phyloP scores from a whole-genome alignment of 495 filamentous ascomycete genomes.

The Penicillium ochrochloron region DNA sequence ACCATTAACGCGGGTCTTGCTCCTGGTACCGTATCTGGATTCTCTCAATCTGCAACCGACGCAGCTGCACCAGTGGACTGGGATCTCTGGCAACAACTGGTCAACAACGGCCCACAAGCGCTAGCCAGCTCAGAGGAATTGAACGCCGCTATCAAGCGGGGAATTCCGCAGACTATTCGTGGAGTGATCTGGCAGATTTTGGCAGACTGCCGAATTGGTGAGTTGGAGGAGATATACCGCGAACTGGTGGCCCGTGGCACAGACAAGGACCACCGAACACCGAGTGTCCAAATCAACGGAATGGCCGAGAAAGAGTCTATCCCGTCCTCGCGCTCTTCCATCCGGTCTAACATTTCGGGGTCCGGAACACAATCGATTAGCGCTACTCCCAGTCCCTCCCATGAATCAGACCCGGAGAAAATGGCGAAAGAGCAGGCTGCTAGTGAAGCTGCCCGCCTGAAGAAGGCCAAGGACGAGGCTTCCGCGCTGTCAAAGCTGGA shows the following conservation, averaged over 20 bases:
- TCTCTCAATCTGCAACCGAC: constrained; percentile 69
- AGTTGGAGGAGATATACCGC: constrained; percentile 84
- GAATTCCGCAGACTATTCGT: constrained; percentile 91
- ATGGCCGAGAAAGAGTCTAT: constrained; percentile 63
- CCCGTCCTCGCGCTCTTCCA: constrained; percentile 76
- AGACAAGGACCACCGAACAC: constrained; percentile 62
- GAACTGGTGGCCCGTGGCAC: constrained; percentile 82
- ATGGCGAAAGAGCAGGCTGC: constrained; percentile 68
- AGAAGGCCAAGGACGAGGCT: constrained; percentile 76
- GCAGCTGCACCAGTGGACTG: constrained; percentile 78
- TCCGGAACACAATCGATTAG: constrained; percentile 64
- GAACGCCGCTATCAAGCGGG: constrained; percentile 86
- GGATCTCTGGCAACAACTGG: constrained; percentile 96
- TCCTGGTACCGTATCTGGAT: constrained; percentile 81
- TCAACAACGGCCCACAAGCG: constrained; percentile 88
- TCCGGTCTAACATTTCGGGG: constrained; percentile 78
- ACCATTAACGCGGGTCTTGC: constrained; percentile 66
- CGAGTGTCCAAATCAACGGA: constrained; percentile 48
- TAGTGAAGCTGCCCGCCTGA: constrained; percentile 67
- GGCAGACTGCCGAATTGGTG: constrained; percentile 89
- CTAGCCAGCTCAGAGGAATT: constrained; percentile 87
- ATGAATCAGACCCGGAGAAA: constrained; percentile 67
- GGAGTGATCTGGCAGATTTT: constrained; percentile 98
- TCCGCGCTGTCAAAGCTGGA: constrained; percentile 78
- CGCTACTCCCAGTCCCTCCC: constrained; percentile 59